phyloP scores from a whole-genome alignment of 768 basidiomycete genomes.

The Boletus sp. region DNA sequence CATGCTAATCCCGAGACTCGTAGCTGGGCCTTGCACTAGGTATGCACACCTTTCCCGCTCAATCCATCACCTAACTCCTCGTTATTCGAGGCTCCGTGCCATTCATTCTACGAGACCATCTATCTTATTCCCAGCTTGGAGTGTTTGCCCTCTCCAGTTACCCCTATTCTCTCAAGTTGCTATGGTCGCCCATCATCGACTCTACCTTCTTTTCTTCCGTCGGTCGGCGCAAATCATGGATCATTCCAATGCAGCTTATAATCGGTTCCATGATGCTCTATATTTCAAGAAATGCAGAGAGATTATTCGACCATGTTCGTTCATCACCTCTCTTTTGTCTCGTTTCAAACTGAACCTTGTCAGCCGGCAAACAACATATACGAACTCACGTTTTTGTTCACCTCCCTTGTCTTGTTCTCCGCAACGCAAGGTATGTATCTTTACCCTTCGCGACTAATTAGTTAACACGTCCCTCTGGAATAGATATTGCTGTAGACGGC shows the following conservation, averaged over 20 bases:
- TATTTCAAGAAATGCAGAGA: constrained; percentile 70
- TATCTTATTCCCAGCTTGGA: constrained; percentile 96
- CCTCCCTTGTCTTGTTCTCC: constrained; percentile 87
- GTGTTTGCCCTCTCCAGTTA: constrained; percentile 91
- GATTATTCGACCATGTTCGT: constrained; percentile 72
- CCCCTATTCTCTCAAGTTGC: constrained; percentile 92
- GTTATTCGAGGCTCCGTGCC: constrained; percentile 77
- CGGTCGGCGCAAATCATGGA: constrained; percentile 98
- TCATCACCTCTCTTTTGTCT: not conserved
- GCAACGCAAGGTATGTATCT: constrained; percentile 83
- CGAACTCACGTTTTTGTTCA: constrained; percentile 80
- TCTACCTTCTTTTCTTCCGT: constrained; percentile 76
- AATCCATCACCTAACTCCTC: constrained; percentile 3
- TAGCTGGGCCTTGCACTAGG: constrained; percentile 88
- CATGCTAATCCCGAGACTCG: constrained; percentile 5
- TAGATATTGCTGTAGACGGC: constrained; percentile 97
- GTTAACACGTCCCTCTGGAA: constrained; percentile 13
- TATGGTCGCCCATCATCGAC: constrained; percentile 98
- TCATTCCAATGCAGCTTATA: constrained; percentile 92
- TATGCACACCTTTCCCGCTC: constrained; percentile 28
- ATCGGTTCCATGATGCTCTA: constrained; percentile 82
- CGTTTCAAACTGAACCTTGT: constrained; percentile 7
- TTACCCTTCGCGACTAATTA: not conserved
- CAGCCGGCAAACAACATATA: constrained; percentile 81
- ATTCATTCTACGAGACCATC: constrained; percentile 89